Evolutionary conservation across 352 stramenopile species (phyloP).

Genomic region (Globisporangium parvum): DNA sequence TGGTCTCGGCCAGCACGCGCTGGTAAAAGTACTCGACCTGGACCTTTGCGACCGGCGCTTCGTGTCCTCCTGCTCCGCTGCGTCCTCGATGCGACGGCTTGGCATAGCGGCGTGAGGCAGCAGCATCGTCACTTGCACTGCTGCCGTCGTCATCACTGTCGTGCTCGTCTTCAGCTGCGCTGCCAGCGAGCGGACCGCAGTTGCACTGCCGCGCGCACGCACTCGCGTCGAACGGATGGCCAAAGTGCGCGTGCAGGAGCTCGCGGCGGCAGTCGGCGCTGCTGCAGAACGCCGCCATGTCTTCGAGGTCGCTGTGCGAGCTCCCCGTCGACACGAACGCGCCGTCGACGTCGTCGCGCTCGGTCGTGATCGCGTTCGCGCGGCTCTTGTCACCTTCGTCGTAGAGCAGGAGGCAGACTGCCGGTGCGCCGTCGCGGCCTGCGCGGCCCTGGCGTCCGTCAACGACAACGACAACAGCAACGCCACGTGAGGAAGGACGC

Average conservation of each 20-base stretch:
- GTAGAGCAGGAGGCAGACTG: conserved; percentile 59
- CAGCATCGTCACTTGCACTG: no score
- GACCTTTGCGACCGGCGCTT: conserved; percentile 7
- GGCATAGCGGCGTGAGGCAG: no score
- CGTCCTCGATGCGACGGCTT: neutral
- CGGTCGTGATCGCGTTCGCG: conserved; percentile 35
- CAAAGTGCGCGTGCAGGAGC: conserved; percentile 51
- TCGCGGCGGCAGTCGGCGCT: conserved; percentile 46
- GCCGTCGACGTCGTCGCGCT: conserved; percentile 23
- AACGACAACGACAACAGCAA: neutral
- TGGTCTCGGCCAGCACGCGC: conserved; percentile 35
- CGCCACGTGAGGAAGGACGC: neutral
- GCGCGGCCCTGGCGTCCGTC: conserved; percentile 40
- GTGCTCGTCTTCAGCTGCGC: neutral
- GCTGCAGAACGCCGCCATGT: conserved; percentile 54
- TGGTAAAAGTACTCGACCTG: conserved; percentile 65
- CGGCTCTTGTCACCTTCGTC: conserved; percentile 47
- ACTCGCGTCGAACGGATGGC: conserved; percentile 30
- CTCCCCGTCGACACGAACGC: conserved; percentile 26
- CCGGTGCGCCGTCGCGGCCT: conserved; percentile 48
- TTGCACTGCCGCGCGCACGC: conserved; percentile 55
- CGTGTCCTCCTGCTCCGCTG: neutral
- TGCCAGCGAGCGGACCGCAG: conserved; percentile 28
- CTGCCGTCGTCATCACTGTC: neutral
- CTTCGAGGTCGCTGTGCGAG: conserved; percentile 35